Conservation (phyloP, 257 asterid genomes). For the Marsdenia floribunda region DNA sequence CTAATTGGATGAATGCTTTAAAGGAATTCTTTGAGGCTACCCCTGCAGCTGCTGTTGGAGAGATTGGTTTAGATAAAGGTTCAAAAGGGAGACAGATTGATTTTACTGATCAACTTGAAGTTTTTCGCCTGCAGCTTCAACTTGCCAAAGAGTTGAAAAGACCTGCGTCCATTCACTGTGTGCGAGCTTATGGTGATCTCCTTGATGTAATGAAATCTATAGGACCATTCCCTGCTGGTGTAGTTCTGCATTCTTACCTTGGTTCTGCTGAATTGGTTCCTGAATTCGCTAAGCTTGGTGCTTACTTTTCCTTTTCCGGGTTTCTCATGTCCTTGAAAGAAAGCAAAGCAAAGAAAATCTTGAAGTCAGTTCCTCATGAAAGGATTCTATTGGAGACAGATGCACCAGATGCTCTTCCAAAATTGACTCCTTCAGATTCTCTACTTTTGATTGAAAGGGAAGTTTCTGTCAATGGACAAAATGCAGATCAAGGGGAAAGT, state of each 20-base stretch:
- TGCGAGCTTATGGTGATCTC: conserved; percentile 87
- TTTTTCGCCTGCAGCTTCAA: conserved; percentile 72
- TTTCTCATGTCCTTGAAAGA: conserved; percentile 84
- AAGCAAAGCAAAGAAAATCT: conserved; percentile 83
- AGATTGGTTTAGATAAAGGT: conserved; percentile 95
- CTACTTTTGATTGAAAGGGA: conserved; percentile 32
- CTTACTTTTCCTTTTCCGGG: conserved; percentile 92
- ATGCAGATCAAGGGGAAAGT: conserved; percentile 12
- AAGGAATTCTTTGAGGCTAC: conserved; percentile 51
- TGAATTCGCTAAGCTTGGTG: conserved; percentile 68
- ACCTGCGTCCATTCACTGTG: conserved; percentile 92
- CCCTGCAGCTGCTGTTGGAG: conserved; percentile 92
- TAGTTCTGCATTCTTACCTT: conserved; percentile 76
- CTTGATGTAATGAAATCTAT: conserved; percentile 60
- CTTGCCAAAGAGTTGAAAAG: conserved; percentile 71
- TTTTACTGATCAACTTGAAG: conserved; percentile 62
- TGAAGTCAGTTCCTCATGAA: conserved; percentile 64
- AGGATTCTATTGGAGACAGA: conserved; percentile 96
- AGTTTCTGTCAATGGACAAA: conserved; percentile 17
- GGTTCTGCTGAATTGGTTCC: conserved; percentile 98
- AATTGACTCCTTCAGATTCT: conserved; percentile 23
- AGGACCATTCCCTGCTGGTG: conserved; percentile 86
- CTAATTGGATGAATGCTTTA: conserved; percentile 57
- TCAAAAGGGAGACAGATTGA: conserved; percentile 61
- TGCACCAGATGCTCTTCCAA: conserved; percentile 86